Evolutionary conservation across 352 stramenopile species (phyloP).

Genomic region (Phytophthora kernoviae): DNA sequence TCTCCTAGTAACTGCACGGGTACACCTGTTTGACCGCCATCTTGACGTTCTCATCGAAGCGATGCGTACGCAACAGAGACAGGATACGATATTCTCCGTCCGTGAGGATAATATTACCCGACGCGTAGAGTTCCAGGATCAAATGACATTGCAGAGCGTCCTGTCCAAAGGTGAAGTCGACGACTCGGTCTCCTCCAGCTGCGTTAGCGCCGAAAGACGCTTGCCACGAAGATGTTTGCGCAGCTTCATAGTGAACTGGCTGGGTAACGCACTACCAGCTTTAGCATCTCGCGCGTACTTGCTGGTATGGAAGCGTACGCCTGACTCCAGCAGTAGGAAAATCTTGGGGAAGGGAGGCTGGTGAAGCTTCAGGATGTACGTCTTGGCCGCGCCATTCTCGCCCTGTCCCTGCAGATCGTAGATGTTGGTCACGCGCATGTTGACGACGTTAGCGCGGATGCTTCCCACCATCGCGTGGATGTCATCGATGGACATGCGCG

Average conservation of each 20-base stretch:
- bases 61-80: constrained; percentile 94
- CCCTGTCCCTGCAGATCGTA: constrained; percentile 90
- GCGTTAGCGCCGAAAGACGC: constrained; percentile 90
- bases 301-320: constrained; percentile 97
- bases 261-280: constrained; percentile 81
- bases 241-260: constrained; percentile 97
- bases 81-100: constrained; percentile 95
- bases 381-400: constrained; percentile 91
- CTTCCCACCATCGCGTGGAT: constrained; percentile 88
- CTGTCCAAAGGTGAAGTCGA: constrained; percentile 96
- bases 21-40: constrained; percentile 87
- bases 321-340: constrained; percentile 96
- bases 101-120: constrained; percentile 97
- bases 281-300: constrained; percentile 80
- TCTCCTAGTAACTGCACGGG: constrained; percentile 65
- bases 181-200: constrained; percentile 97
- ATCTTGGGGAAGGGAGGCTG: constrained; percentile 90
- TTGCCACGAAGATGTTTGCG: constrained; percentile 97
- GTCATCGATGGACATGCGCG: constrained; percentile 88
- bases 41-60: constrained; percentile 92
- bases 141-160: constrained; percentile 91
- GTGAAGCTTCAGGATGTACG: constrained; percentile 94
- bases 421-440: constrained; percentile 96
- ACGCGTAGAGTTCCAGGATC: constrained; percentile 97
- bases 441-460: constrained; percentile 85